Evolutionary conservation across 805 yeast species (phyloP), one percentile per base, ranked within the genome.

Genomic region (Priceomyces medius): DNA sequence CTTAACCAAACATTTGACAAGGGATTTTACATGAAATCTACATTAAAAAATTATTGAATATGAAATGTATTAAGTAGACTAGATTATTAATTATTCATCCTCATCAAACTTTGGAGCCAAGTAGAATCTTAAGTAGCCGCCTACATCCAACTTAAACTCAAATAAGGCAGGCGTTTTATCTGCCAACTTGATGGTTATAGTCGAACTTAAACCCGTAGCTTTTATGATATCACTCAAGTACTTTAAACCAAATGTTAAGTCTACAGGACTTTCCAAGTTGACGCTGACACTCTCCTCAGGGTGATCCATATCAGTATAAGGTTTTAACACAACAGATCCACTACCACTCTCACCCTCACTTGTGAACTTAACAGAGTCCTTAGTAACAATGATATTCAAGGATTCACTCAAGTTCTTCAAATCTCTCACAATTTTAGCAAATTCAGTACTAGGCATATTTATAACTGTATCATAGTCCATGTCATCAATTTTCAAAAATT

Each of bases 21-120:
- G n/a, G n/a, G n/a, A n/a, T n/a, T n/a, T n/a, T n/a, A n/a, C n/a
- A n/a, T n/a, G n/a, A n/a, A n/a, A 23, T 8, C 27, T 23, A 12
- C 27, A 8, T 8, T 12, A 23, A 23, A 23, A 28, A 7, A 28
- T 28, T 28, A n/a, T n/a, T n/a, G n/a, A n/a, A 18, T 19, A 12
- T 32, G n/a, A 6, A 18, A 19, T 32, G 12, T 12, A 32, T 19
- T 32, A 32, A 32, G 16, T 19, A 32, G 14, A 7, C 35, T 8
- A 32, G 9, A 13, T 32, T 20, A 20, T 20, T 21, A 29, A 14
- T 34, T 21, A 40, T 28, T 86, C 93, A 49, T 87, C 96, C 49
- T 90, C 98, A 51, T 86, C 96, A 63, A 93, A 88, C 77, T 93
- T 91, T 45, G 99, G 99, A 54, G 99, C 99, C 64, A 93, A 78